phyloP scores from a whole-genome alignment of 306 rosid genomes.

The Cucurbita maxima region DNA sequence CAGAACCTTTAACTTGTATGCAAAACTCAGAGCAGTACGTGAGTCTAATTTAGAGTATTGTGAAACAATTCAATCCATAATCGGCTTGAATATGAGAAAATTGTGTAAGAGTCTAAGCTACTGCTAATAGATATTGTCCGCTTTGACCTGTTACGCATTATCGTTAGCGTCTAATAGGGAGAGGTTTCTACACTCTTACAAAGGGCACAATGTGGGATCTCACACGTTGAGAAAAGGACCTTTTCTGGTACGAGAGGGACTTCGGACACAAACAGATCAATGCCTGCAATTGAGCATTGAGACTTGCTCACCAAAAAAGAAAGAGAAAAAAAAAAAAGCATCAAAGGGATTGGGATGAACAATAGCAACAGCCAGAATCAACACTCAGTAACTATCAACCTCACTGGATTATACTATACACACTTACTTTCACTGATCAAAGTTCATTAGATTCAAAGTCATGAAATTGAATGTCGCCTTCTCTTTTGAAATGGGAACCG shows the following conservation, averaged over 20 bases:
- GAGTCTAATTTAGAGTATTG: no score
- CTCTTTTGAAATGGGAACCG: slow-evolving; percentile 78
- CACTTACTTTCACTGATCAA: slow-evolving; percentile 10
- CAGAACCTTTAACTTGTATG: background rate
- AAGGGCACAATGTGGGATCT: no score
- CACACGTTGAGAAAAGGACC: background rate
- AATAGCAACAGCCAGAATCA: slow-evolving; percentile 17
- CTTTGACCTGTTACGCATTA: no score
- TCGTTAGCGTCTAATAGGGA: no score
- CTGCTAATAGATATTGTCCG: no score
- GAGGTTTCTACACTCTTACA: no score
- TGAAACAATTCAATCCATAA: background rate
- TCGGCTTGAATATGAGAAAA: no score
- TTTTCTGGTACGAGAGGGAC: background rate
- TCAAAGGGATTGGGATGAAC: slow-evolving; percentile 11
- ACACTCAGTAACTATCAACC: slow-evolving; percentile 16
- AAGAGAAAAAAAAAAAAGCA: background rate
- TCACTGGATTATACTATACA: slow-evolving; percentile 28
- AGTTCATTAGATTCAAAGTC: slow-evolving; percentile 16
- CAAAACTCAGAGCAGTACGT: no score
- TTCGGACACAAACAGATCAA: no score
- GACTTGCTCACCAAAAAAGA: background rate
- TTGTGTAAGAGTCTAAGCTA: no score
- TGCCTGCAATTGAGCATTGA: background rate
- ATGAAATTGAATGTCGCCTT: slow-evolving; percentile 93